Evolutionary conservation across 805 yeast species (phyloP).

Genomic region (Saccharomycopsis babjevae): DNA sequence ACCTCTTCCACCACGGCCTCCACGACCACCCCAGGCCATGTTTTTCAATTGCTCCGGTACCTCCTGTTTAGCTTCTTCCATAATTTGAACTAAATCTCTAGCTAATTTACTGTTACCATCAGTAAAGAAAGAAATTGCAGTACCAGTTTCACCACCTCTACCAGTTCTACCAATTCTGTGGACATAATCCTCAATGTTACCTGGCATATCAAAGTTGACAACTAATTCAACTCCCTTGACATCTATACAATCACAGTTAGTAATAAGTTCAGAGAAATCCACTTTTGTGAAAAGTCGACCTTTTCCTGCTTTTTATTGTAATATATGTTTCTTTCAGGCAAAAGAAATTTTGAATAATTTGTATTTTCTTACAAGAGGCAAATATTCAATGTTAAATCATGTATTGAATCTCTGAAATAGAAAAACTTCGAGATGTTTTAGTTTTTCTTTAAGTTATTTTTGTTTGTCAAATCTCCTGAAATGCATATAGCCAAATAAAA

Average conservation of each 20-base stretch:
- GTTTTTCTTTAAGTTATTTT: background rate
- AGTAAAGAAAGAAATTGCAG: slow-evolving; percentile 91
- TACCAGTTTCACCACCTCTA: slow-evolving; percentile 95
- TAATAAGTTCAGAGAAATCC: background rate
- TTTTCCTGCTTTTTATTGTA: background rate
- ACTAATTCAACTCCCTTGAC: slow-evolving; percentile 95
- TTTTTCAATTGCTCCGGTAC: slow-evolving; percentile 72
- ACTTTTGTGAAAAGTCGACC: too few species aligned
- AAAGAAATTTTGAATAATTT: background rate
- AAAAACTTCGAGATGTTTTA: slow-evolving; percentile 7
- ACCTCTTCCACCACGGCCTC: slow-evolving; percentile 49
- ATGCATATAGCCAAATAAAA: too few species aligned
- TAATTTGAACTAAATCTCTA: slow-evolving; percentile 76
- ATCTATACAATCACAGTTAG: slow-evolving; percentile 38
- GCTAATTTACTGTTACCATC: slow-evolving; percentile 81
- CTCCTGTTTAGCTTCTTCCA: slow-evolving; percentile 91
- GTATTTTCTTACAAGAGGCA: background rate
- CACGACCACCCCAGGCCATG: slow-evolving; percentile 61
- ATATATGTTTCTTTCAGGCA: background rate
- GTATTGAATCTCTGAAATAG: background rate
- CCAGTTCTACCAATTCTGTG: slow-evolving; percentile 99
- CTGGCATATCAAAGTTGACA: slow-evolving; percentile 95
- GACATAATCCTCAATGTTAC: slow-evolving; percentile 95
- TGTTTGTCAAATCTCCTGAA: background rate
- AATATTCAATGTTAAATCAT: background rate